Evolutionary conservation across 2,329 filamentous ascomycete genomes (phyloP).

Genomic region (Epichloe gansuensis): DNA sequence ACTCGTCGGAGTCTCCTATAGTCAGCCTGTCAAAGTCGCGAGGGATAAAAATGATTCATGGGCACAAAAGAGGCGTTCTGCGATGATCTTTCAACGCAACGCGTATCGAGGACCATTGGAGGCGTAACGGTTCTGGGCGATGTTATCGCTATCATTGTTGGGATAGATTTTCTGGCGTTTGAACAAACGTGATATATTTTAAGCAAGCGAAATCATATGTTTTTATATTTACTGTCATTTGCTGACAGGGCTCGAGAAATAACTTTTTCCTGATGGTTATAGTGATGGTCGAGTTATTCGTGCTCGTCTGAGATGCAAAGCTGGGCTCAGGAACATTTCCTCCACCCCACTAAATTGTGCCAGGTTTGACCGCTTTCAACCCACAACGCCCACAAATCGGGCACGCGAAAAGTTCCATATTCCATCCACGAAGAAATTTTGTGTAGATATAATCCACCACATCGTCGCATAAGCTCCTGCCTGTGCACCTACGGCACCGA

Average conservation of each 20-base stretch:
- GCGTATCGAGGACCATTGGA: neutral
- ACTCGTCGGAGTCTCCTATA: neutral
- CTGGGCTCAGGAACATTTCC: neutral
- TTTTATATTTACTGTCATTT: slow-evolving; percentile 1
- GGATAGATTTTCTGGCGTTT: neutral
- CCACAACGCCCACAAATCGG: slow-evolving; percentile 34
- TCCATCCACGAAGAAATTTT: slow-evolving; percentile 19
- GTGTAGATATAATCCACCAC: slow-evolving; percentile 10
- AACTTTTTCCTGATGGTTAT: neutral
- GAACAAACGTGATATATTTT: neutral
- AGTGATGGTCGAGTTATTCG: neutral
- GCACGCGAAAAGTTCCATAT: slow-evolving; percentile 31
- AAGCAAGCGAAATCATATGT: neutral
- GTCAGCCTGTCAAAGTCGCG: neutral
- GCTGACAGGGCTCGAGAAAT: neutral
- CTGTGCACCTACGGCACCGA: slow-evolving; percentile 3
- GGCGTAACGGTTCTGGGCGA: neutral
- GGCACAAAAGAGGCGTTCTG: slow-evolving; percentile 3
- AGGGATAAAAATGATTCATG: neutral
- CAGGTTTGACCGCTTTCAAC: slow-evolving; percentile 24
- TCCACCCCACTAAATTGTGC: slow-evolving; percentile 20
- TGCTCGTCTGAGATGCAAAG: neutral
- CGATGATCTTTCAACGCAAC: neutral
- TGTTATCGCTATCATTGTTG: neutral
- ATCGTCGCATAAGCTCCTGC: slow-evolving; percentile 14